Conservation (phyloP, 164 flowering plant species). For the Kalanchoe fedtschenkoi region DNA sequence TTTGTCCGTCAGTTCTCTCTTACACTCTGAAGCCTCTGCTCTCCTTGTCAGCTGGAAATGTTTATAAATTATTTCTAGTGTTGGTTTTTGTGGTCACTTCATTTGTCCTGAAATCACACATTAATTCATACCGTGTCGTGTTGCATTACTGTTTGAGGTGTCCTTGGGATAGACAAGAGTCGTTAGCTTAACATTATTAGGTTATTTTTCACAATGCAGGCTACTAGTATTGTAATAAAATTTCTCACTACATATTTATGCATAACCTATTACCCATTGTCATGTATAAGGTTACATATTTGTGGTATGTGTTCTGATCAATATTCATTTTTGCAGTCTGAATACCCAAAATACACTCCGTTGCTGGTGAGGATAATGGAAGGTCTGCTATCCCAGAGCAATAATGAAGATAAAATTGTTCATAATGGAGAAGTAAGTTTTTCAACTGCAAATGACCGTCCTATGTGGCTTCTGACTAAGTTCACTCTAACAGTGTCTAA, state of each 20-base stretch:
- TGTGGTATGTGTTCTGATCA: background rate
- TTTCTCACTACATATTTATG: too few relatives aligned
- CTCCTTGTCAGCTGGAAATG: background rate
- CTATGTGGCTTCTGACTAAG: background rate
- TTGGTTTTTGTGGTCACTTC: background rate
- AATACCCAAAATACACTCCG: conserved; percentile 80
- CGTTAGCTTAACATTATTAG: too few relatives aligned
- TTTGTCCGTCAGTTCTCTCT: background rate
- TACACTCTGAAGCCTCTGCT: background rate
- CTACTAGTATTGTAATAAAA: too few relatives aligned
- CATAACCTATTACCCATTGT: too few relatives aligned
- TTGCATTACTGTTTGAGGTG: background rate
- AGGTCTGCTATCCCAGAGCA: conserved; percentile 42
- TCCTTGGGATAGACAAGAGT: too few relatives aligned
- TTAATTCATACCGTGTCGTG: background rate
- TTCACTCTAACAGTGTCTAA: background rate
- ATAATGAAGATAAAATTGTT: conserved; percentile 38
- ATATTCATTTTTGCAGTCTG: conserved; percentile 44
- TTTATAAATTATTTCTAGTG: background rate
- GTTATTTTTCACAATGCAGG: too few relatives aligned
- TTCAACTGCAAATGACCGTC: background rate
- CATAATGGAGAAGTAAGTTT: conserved; percentile 52
- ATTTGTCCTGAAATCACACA: background rate
- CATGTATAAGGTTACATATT: too few relatives aligned
- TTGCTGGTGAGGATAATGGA: conserved; percentile 82